Base-by-base conservation (phyloP, 352 stramenopile genomes). In the Globisporangium uncinulatum region DNA sequence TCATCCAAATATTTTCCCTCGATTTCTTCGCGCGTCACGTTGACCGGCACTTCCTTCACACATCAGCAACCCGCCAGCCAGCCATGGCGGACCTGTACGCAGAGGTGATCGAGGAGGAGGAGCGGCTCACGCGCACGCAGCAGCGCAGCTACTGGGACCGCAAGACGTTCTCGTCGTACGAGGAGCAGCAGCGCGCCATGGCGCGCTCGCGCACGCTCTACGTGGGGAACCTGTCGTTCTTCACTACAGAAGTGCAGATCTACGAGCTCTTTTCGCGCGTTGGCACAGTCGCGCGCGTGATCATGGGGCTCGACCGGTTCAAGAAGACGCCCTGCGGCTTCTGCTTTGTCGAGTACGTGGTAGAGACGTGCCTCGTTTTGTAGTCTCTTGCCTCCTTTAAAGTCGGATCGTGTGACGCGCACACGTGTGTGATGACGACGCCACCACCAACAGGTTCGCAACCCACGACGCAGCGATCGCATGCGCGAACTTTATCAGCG, bases 191-290 rank as follows among this genome's bases (percentile, higher is more conserved):
- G 67, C 76, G 85, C 41, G 95, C 94, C 39, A 89, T 99, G 53
- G 80, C 77, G 20, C 79, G 75, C 46, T 98, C 89, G 21, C 69
- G 68, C 10, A 99, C 96, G 21, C 67, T 99, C 21, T 99, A 99
- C 71, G 79, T 99, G 37, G 97, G 97, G 47, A 99, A 99, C 69
- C 67, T 99, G 46, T 94, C 89, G 44, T 99, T 99, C 73, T 98
- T 97, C 60, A 99, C 96, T 20, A 95, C 89, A 19, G 92, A 98
- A 59, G 72, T 83, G 37, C 95, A 99, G 69, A 94, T 99, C 57
- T 92, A 92, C 66, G 87, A 96, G 66, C 81, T 97, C 49, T 99
- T 99, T 69, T 89, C 80, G 55, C 81, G 83, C 62, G 83, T 98
- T 44, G 97, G 97, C 47, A 84, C 83, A 19, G 92, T 99, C 31